Base-by-base conservation (phyloP, 1,284 basidiomycete species). In the Tranzscheliella williamsii region DNA sequence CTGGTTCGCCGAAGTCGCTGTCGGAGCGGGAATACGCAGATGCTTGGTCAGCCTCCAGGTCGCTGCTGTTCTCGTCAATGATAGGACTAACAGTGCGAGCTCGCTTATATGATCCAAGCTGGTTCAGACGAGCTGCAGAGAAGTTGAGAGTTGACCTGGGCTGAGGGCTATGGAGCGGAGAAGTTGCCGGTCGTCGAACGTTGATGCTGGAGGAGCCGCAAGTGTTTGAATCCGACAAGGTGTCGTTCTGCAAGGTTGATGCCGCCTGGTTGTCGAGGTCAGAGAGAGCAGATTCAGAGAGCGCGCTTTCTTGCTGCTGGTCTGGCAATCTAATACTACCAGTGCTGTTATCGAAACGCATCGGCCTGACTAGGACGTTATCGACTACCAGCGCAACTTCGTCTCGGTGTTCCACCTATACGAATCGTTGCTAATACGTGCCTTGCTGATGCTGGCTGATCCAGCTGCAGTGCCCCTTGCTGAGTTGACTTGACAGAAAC, bases 1-100 rank as follows among this genome's bases (percentile, higher is more conserved):
- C 60, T 8, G 30, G 24, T 7, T 63, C 60, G 24, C 54, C 60
- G 6, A 47, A 24, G 16, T 63, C 60, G 49, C 60, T 63, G 4
- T 49, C 34, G 17, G 60, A 54, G 18, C 40, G 44, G 1, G 60
- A 63, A 22, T 40, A 56, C 22, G 18, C 35, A 17, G 58, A 56
- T 30, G 27, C 38, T 24, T 12, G 15, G 26, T 62, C 60, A 32
- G 26, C 50, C 22, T 63, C 60, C 18, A 53, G 35, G 49, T 63
- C 60, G 37, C 60, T 63, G 40, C 53, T 57, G 42, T 57, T 57
- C 31, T 63, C 60, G 60, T 63, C 60, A 41, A 63, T 63, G 49
- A 63, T 46, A 23, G 60, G 60, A 24, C 53, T 57, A 33, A 53
- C 54, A 18, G 60, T 63, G 6, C 60, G 42, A 26, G 60, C 60